Evolutionary conservation across 1,284 basidiomycete genomes (phyloP), one percentile per base, ranked within the genome.

Genomic region (Sphaerobolus stellatus): DNA sequence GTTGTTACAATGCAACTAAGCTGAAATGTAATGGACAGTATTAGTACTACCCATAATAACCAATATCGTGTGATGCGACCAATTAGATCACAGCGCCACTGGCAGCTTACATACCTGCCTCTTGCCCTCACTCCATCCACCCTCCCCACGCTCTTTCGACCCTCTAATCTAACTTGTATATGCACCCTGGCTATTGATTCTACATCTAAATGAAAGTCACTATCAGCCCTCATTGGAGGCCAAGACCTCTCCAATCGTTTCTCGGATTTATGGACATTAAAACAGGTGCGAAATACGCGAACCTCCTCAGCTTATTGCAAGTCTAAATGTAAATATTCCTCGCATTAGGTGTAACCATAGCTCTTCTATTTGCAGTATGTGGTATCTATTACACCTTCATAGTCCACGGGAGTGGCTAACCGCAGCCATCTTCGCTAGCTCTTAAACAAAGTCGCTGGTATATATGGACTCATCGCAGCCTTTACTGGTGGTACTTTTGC

Each of bases 401-500:
- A 3, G 22, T 43, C 41, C 54, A 31, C 43, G 13, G n/a, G 43
- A 28, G 49, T 24, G 27, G 47, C 27, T 56, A 20, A 43, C 22
- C 3, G 57, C 30, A 61, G 22, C 49, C 59, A 6, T 54, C 13
- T 30, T 22, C 20, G 49, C 22, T 62, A 94, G 92, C 77, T 97
- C 50, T 81, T 99, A 63, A 98, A 99, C 82, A 99, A 99, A 75
- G 95, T 95, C 51, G 96, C 96, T 14, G 96, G 96, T 54, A 83
- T 98, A 16, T 99, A 98, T 69, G 96, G 96, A 51, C 83, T 99
- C 60, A 87, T 99, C 50, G 94, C 94, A 14, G 81, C 96, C 59
- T 77, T 96, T 61, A 89, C 86, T 2, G 88, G 92, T 44, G 92
- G 92, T 34, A 94, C 93, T 22, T 88, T 94, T 62, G 84, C 90